These are phyloP conservation scores for Scheffersomyces insectosa DNA, from an alignment of 1,139 yeast genomes.

Conservation along the genomic window DNA sequence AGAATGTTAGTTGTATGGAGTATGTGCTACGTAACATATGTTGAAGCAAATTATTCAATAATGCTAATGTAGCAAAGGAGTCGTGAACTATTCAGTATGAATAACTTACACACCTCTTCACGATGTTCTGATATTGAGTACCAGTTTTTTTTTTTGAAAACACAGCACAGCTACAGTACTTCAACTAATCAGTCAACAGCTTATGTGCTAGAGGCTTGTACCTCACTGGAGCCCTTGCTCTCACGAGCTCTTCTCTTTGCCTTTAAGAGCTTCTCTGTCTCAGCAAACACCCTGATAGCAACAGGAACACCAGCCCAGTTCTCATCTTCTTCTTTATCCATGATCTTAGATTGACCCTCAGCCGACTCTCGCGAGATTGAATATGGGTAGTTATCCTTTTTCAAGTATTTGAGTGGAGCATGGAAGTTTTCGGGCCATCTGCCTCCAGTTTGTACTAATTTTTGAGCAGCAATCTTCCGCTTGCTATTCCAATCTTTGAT, in stretches of 20 bases:
- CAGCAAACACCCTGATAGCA: constrained; percentile 78
- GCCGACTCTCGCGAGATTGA: constrained; percentile 16
- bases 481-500: constrained; percentile 73
- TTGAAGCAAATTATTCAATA: no score
- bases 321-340: constrained; percentile 25
- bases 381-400: constrained; percentile 35
- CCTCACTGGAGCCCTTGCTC: no score
- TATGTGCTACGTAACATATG: no score
- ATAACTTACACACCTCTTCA: no score
- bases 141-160: no score
- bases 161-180: no score
- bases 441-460: constrained; percentile 49
- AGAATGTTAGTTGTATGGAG: no score
- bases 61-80: no score
- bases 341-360: neutral
- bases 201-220: no score
- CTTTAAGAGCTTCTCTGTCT: constrained; percentile 70
- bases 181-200: no score
- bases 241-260: constrained; percentile 21
- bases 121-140: no score
- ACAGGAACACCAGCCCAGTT: constrained; percentile 74
- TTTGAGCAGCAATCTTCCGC: constrained; percentile 62
- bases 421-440: constrained; percentile 83
- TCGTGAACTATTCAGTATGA: no score
- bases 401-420: constrained; percentile 53